These are phyloP conservation scores for Diospyros lotus DNA, from an alignment of 148 eudicot species.

Conservation along the genomic window DNA sequence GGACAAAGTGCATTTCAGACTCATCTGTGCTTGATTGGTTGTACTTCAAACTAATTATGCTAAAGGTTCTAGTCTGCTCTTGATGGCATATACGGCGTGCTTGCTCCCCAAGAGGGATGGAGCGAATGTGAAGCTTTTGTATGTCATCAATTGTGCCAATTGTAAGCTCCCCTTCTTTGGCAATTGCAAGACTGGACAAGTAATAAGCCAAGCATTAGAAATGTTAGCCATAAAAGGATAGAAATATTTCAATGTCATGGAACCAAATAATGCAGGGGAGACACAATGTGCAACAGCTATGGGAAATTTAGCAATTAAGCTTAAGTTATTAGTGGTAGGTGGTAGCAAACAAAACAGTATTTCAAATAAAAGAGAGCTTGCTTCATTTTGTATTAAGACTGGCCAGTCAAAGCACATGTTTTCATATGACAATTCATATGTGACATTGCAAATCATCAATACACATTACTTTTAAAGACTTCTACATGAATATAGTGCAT, in stretches of 20 bases:
- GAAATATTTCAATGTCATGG: not conserved
- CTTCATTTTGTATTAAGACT: too few relatives aligned
- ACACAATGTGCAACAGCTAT: too few relatives aligned
- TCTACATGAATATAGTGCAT: too few relatives aligned
- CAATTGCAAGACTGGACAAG: conserved; percentile 81
- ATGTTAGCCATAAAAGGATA: not conserved
- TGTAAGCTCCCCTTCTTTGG: conserved; percentile 94
- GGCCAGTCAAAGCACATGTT: too few relatives aligned
- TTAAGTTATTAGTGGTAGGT: too few relatives aligned
- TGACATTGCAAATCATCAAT: too few relatives aligned
- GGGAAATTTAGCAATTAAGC: too few relatives aligned
- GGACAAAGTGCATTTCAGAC: conserved; percentile 81
- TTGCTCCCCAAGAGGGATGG: conserved; percentile 92
- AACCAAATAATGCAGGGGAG: not conserved
- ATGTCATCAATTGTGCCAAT: conserved; percentile 97
- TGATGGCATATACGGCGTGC: conserved; percentile 97
- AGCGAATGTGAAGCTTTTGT: conserved; percentile 93
- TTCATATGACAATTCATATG: too few relatives aligned
- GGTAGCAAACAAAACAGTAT: too few relatives aligned
- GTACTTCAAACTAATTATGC: conserved; percentile 77
- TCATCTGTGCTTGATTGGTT: conserved; percentile 77
- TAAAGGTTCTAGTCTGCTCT: conserved; percentile 91
- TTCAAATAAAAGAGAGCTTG: too few relatives aligned
- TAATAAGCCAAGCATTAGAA: not conserved
- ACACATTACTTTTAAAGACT: too few relatives aligned